Conservation (phyloP, 2,329 filamentous ascomycete genomes). For the Aspergillus persii region DNA sequence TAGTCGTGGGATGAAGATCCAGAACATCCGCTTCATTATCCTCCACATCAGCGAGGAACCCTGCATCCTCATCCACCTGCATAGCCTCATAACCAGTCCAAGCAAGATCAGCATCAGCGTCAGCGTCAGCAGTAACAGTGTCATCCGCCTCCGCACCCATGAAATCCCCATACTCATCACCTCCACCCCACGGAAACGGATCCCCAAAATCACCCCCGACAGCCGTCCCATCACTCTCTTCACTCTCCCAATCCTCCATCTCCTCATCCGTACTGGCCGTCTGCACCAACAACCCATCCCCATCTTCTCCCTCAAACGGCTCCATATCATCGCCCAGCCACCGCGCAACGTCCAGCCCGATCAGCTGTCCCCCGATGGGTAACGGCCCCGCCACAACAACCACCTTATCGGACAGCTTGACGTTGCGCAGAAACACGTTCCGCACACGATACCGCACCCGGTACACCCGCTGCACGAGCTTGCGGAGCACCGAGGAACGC, state of each 20-base stretch:
- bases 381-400: slow-evolving; percentile 4
- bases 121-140: too few relatives aligned
- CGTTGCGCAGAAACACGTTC: slow-evolving; percentile 1
- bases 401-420: slow-evolving; percentile 9
- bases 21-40: background rate
- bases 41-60: background rate
- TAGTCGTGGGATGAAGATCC: background rate
- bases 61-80: background rate
- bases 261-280: background rate
- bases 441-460: slow-evolving; percentile 2
- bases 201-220: background rate
- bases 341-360: background rate
- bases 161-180: too few relatives aligned
- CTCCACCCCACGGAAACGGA: background rate
- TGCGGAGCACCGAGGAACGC: background rate
- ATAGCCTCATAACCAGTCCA: background rate
- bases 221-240: background rate
- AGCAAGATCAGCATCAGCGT: background rate
- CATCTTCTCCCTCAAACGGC: background rate
- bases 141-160: too few relatives aligned
- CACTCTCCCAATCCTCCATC: background rate
- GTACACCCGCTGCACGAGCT: background rate
- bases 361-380: background rate
- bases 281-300: too few relatives aligned
- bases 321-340: background rate